Evolutionary conservation across 2,329 filamentous ascomycete genomes (phyloP).

Genomic region (Fusarium palustre): DNA sequence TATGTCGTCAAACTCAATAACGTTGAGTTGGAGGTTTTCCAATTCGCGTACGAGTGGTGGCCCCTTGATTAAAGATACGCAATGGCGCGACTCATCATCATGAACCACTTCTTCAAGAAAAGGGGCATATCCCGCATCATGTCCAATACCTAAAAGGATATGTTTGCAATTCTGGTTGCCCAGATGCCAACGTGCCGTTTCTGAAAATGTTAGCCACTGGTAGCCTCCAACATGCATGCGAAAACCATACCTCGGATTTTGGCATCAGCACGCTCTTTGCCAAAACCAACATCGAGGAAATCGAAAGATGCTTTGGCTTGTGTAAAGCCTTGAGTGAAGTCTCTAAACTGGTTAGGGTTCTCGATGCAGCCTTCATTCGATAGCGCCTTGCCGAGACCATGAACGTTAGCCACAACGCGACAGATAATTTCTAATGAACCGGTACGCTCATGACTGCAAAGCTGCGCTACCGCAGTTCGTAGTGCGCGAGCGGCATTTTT

Average conservation of each 20-base stretch:
- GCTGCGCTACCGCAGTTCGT: slow-evolving; percentile 59
- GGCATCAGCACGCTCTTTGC: slow-evolving; percentile 68
- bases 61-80: slow-evolving; percentile 67
- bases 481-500: slow-evolving; percentile 64
- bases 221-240: neutral
- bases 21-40: slow-evolving; percentile 58
- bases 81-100: slow-evolving; percentile 56
- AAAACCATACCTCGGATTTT: slow-evolving; percentile 67
- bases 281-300: slow-evolving; percentile 71
- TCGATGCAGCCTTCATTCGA: slow-evolving; percentile 60
- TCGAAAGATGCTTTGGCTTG: slow-evolving; percentile 70
- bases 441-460: slow-evolving; percentile 57
- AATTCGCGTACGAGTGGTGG: slow-evolving; percentile 64
- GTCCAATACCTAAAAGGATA: slow-evolving; percentile 70
- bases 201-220: slow-evolving; percentile 49
- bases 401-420: slow-evolving; percentile 68
- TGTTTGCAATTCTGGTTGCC: slow-evolving; percentile 71
- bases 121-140: slow-evolving; percentile 70
- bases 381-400: slow-evolving; percentile 63
- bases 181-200: slow-evolving; percentile 67
- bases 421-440: slow-evolving; percentile 65
- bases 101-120: slow-evolving; percentile 67
- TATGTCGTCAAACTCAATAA: slow-evolving; percentile 60
- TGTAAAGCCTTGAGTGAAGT: slow-evolving; percentile 71
- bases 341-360: slow-evolving; percentile 59